These are phyloP conservation scores for Borovskyia barvae DNA, from an alignment of 208 protist genomes.

Conservation along the genomic window DNA sequence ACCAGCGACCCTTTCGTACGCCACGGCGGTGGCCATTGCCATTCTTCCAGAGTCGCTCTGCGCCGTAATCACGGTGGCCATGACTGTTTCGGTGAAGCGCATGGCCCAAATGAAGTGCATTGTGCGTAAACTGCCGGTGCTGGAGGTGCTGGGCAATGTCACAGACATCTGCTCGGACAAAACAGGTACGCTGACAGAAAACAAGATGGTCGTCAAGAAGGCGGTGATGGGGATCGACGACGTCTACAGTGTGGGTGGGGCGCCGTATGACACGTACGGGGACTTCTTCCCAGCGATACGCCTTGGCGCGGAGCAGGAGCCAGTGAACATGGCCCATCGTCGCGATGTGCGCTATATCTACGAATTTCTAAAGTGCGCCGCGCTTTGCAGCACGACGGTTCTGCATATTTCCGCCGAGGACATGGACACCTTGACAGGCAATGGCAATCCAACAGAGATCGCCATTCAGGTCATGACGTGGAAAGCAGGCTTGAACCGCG, in stretches of 20 bases:
- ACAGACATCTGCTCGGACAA: slow-evolving; percentile 94
- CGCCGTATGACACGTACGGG: slow-evolving; percentile 70
- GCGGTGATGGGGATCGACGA: slow-evolving; percentile 59
- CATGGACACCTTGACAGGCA: slow-evolving; percentile 60
- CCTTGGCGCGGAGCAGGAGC: slow-evolving; percentile 28
- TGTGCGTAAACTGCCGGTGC: slow-evolving; percentile 77
- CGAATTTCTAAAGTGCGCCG: slow-evolving; percentile 76
- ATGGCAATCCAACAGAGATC: slow-evolving; percentile 86
- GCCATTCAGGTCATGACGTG: slow-evolving; percentile 90
- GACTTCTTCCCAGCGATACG: slow-evolving; percentile 50
- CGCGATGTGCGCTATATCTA: slow-evolving; percentile 50
- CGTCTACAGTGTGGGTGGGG: slow-evolving; percentile 63
- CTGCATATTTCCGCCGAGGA: slow-evolving; percentile 61
- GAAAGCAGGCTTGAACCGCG: slow-evolving; percentile 74
- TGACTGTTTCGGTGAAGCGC: slow-evolving; percentile 77
- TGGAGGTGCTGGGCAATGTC: slow-evolving; percentile 89
- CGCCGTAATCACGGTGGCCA: slow-evolving; percentile 82
- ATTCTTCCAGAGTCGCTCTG: slow-evolving; percentile 88
- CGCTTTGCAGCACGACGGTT: slow-evolving; percentile 76
- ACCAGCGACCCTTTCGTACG: slow-evolving; percentile 66
- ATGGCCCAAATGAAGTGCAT: slow-evolving; percentile 89
- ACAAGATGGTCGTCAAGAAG: slow-evolving; percentile 92
- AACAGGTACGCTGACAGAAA: slow-evolving; percentile 93
- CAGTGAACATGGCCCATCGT: slow-evolving; percentile 37
- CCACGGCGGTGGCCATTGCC: slow-evolving; percentile 84